Evolutionary conservation across 176 grass and related monocot species (phyloP).

Genomic region (Oryza glumipatula): DNA sequence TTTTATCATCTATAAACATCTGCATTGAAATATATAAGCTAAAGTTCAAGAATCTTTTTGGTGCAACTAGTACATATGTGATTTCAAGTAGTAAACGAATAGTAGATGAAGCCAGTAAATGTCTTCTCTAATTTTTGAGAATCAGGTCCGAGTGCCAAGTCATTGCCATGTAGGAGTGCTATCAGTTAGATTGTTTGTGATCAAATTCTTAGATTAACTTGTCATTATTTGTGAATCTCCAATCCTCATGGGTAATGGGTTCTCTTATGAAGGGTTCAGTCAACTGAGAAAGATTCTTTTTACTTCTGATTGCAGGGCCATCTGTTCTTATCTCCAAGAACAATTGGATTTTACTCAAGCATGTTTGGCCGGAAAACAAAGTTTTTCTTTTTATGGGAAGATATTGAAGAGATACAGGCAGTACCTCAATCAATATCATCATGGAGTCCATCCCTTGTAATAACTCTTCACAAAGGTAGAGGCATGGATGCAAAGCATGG

Average conservation of each 20-base stretch:
- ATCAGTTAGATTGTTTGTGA: neutral
- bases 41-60: constrained; percentile 7
- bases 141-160: neutral
- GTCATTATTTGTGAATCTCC: neutral
- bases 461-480: constrained; percentile 81
- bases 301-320: constrained; percentile 64
- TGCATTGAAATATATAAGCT: constrained; percentile 30
- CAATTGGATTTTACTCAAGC: constrained; percentile 87
- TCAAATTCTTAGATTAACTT: constrained; percentile 14
- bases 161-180: neutral
- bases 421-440: constrained; percentile 62
- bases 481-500: constrained; percentile 94
- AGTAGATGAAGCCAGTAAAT: constrained; percentile 3
- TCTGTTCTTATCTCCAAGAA: constrained; percentile 93
- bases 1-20: constrained; percentile 21
- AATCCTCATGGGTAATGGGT: neutral
- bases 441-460: constrained; percentile 74
- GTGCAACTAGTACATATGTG: neutral
- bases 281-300: constrained; percentile 36
- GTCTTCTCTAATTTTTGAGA: constrained; percentile 16
- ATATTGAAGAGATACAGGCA: constrained; percentile 91
- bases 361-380: constrained; percentile 94
- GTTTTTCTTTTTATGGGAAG: constrained; percentile 97
- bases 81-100: constrained; percentile 32
- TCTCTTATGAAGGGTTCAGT: neutral